Evolutionary conservation across 441 rosid genomes (phyloP).

Genomic region (Cnidoscolus chayamansa): DNA sequence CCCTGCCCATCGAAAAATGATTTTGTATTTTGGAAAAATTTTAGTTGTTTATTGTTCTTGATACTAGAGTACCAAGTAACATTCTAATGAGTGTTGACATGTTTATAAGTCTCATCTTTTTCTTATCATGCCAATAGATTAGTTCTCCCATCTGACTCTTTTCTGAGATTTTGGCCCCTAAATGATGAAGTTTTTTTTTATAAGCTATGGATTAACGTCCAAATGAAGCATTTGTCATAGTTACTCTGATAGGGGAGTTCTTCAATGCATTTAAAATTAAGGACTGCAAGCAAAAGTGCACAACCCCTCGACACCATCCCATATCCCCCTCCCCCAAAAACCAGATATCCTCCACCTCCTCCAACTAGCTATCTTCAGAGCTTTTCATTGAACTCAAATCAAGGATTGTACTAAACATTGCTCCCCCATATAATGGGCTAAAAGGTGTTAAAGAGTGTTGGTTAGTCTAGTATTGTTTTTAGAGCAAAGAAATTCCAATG

Average conservation of each 20-base stretch:
- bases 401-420: too few relatives aligned
- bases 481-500: too few relatives aligned
- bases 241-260: slow-evolving; percentile 53
- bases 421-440: too few relatives aligned
- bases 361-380: too few relatives aligned
- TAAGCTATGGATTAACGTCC: slow-evolving; percentile 50
- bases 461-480: too few relatives aligned
- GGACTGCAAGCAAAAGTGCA: too few relatives aligned
- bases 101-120: background rate
- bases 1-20: background rate
- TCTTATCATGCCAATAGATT: background rate
- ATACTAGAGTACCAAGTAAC: background rate
- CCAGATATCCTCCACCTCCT: too few relatives aligned
- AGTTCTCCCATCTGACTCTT: background rate
- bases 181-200: slow-evolving; percentile 36
- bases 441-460: too few relatives aligned
- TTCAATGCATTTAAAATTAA: background rate
- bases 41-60: background rate
- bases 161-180: slow-evolving; percentile 30
- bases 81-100: background rate
- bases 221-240: slow-evolving; percentile 66
- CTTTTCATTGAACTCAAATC: too few relatives aligned
- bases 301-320: too few relatives aligned
- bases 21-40: background rate
- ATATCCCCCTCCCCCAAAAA: too few relatives aligned